Evolutionary conservation across 1,139 yeast species (phyloP).

Genomic region (Diutina rugosa): DNA sequence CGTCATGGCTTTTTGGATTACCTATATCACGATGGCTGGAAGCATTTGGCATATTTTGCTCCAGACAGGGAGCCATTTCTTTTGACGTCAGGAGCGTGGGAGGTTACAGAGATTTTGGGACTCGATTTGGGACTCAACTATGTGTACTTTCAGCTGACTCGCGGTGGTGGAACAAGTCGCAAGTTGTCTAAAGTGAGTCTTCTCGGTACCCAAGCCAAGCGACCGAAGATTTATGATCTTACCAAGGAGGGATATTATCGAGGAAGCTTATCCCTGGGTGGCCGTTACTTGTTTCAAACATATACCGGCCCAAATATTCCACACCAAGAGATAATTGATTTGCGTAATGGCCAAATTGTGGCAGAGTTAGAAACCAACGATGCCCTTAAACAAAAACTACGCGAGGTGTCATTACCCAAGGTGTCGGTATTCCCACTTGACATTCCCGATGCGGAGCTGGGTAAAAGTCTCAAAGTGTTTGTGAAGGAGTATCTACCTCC

Average conservation of each 20-base stretch:
- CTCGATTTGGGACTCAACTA: slow-evolving; percentile 29
- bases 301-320: slow-evolving; percentile 62
- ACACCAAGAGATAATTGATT: slow-evolving; percentile 48
- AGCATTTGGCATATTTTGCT: slow-evolving; percentile 44
- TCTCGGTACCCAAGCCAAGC: slow-evolving; percentile 14
- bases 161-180: background rate
- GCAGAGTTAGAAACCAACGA: slow-evolving; percentile 36
- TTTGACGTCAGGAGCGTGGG: slow-evolving; percentile 44
- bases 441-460: slow-evolving; percentile 28
- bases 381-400: slow-evolving; percentile 16
- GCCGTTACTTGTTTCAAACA: slow-evolving; percentile 44
- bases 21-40: slow-evolving; percentile 38
- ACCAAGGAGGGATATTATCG: slow-evolving; percentile 51
- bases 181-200: slow-evolving; percentile 12
- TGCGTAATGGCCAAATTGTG: slow-evolving; percentile 21
- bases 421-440: slow-evolving; percentile 42
- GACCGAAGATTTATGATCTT: slow-evolving; percentile 41
- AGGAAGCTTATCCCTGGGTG: slow-evolving; percentile 58
- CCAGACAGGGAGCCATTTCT: slow-evolving; percentile 33
- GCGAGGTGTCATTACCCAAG: slow-evolving; percentile 16
- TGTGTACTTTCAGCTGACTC: slow-evolving; percentile 20
- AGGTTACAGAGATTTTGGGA: slow-evolving; percentile 21
- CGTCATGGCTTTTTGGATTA: slow-evolving; percentile 44
- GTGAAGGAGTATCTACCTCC: slow-evolving; percentile 54
- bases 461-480: slow-evolving; percentile 32